Base-by-base conservation (phyloP, 2,329 filamentous ascomycete species). In the Diplodia scrobiculata region DNA sequence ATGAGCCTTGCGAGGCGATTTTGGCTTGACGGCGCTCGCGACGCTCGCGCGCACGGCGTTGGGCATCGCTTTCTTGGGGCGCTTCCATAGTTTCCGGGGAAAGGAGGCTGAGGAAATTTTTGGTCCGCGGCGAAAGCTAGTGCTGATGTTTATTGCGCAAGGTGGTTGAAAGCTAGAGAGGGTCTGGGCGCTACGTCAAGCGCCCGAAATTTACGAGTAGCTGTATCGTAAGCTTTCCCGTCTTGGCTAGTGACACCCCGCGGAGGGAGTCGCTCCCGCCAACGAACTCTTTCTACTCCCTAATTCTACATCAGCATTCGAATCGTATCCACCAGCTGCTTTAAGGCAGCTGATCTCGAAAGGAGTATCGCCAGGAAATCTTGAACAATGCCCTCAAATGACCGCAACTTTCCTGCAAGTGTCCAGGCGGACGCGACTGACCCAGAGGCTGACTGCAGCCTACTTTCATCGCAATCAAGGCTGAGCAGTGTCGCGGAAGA, bases 1-100 rank as follows among this genome's bases (percentile, higher is more conserved):
- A 84, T 19, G 87, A 85, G 66, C 89, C 91, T 67, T 89, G 87
- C 59, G 88, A 86, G 72, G 84, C 86, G 78, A 93, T 87, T 82
- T 93, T 94, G 67, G 90, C 90, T 76, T 92, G 89, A 58, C 91
- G 85, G 47, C 90, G 87, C 76, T 93, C 90, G 77, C 92, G 91
- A 71, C 91, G 89, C 67, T 91, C 82, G 54, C 90, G 87, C 45
- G 89, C 88, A 77, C 91, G 88, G 67, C 77, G 72, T 71, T 84
- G 82, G 11, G 77, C 78, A 2, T 80, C 77, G 7, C 80, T 79
- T 67, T 79, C 79, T 48, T 71, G 38, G 9, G 63, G 52, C 9
- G 51, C 13, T 5, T 65, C 63, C 63, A 65, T 65, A 10, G 10
- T 32, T 11, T 19, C 17, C 25, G 58, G n/a, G 45, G n/a, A 9